Conservation (phyloP, 495 filamentous ascomycete species). For the Alectoria sarmentosa region DNA sequence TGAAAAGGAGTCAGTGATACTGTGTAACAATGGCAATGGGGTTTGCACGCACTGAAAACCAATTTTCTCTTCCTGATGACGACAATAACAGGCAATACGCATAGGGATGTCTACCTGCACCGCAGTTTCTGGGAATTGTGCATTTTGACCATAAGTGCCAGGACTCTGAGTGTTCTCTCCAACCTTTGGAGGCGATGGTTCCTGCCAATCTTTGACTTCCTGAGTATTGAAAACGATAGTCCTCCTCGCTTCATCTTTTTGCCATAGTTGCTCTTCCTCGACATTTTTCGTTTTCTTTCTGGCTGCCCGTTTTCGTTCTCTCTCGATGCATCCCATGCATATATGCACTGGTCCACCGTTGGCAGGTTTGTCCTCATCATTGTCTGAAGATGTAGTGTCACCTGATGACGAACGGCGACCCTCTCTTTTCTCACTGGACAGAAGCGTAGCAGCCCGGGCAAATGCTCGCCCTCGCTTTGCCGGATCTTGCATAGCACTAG, state of each 20-base stretch:
- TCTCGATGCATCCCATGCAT: slow-evolving; percentile 71
- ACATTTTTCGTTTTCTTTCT: slow-evolving; percentile 85
- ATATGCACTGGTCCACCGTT: slow-evolving; percentile 84
- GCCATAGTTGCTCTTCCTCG: slow-evolving; percentile 76
- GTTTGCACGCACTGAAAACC: slow-evolving; percentile 60
- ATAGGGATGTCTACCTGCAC: slow-evolving; percentile 78
- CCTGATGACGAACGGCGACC: slow-evolving; percentile 30
- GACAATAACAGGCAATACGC: slow-evolving; percentile 96
- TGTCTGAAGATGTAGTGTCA: slow-evolving; percentile 29
- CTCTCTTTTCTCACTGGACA: slow-evolving; percentile 28
- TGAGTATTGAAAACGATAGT: slow-evolving; percentile 90
- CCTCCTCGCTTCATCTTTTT: slow-evolving; percentile 64
- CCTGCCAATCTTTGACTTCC: slow-evolving; percentile 83
- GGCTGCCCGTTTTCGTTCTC: slow-evolving; percentile 79
- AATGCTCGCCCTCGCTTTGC: slow-evolving; percentile 56
- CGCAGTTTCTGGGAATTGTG: slow-evolving; percentile 47
- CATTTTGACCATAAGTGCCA: neutral
- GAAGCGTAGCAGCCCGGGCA: slow-evolving; percentile 47
- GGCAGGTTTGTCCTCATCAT: slow-evolving; percentile 60
- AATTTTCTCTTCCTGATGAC: slow-evolving; percentile 84
- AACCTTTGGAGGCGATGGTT: slow-evolving; percentile 37
- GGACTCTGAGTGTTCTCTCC: slow-evolving; percentile 11
- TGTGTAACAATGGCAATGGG: slow-evolving; percentile 12
- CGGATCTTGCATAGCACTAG: slow-evolving; percentile 81
- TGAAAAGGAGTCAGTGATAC: slow-evolving; percentile 25